Conservation (phyloP, 306 rosid species). For the Arachis stenosperma region DNA sequence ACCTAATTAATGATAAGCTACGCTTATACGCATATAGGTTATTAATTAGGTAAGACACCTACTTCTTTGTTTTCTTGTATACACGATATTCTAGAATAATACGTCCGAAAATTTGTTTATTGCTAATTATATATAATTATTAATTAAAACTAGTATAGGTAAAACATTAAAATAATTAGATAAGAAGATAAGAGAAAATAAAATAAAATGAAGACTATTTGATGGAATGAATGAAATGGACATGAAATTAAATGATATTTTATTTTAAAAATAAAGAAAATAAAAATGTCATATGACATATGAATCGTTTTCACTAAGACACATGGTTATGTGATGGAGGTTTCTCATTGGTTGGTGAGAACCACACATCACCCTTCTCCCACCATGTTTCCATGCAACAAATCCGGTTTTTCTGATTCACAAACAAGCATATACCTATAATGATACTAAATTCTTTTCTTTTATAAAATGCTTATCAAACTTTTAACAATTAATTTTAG, state of each 20-base stretch:
- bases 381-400: conserved; percentile 69
- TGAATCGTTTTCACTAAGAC: conserved; percentile 43
- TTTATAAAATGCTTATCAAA: no score
- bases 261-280: not conserved
- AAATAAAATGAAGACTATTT: not conserved
- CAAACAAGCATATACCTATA: conserved; percentile 35
- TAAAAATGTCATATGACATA: conserved; percentile 48
- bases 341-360: conserved; percentile 55
- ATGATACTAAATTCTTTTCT: not conserved
- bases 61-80: conserved; percentile 9
- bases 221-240: not conserved
- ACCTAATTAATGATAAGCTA: not conserved
- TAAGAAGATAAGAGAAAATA: not conserved
- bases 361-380: conserved; percentile 35
- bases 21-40: not conserved
- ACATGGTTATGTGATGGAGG: conserved; percentile 47
- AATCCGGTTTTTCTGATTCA: conserved; percentile 56
- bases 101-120: not conserved
- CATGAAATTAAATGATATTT: not conserved
- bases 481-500: no score
- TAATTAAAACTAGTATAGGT: not conserved
- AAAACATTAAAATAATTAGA: not conserved
- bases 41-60: conserved; percentile 8
- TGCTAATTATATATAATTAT: not conserved
- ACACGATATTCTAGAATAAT: conserved; percentile 13